Conservation (phyloP, 345 rosid genomes). For the Clausena lansium region DNA sequence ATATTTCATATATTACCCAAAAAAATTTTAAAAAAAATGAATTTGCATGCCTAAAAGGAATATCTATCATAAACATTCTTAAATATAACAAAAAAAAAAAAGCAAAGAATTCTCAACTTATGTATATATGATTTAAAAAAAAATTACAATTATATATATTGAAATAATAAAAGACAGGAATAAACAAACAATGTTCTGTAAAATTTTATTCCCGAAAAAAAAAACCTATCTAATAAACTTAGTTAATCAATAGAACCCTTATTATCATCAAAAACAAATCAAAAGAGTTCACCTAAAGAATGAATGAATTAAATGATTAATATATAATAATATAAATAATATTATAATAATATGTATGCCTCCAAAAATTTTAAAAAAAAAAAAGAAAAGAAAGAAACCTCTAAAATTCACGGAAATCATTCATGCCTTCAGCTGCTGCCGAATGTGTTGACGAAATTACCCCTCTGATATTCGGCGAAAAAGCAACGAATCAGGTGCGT, state of each 20-base stretch:
- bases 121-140: background rate
- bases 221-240: background rate
- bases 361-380: background rate
- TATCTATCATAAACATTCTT: background rate
- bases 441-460: constrained; percentile 44
- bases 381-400: background rate
- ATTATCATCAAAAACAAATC: background rate
- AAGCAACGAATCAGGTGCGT: constrained; percentile 40
- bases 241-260: background rate
- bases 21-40: no score
- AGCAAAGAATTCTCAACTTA: background rate
- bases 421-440: constrained; percentile 34
- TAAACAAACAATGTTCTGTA: background rate
- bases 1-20: background rate
- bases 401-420: constrained; percentile 44
- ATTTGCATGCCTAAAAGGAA: background rate
- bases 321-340: background rate
- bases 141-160: background rate
- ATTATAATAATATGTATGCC: background rate
- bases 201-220: background rate
- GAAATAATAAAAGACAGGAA: background rate
- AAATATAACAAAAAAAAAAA: no score
- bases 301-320: background rate
- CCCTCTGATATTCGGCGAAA: constrained; percentile 44
- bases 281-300: background rate